A percentile compares a stretch with the other conserved stretches of the same genome.
Evolutionary conservation across 2,329 filamentous ascomycete genomes (phyloP).

Genomic region (Dendrostoma leiphaemia): DNA sequence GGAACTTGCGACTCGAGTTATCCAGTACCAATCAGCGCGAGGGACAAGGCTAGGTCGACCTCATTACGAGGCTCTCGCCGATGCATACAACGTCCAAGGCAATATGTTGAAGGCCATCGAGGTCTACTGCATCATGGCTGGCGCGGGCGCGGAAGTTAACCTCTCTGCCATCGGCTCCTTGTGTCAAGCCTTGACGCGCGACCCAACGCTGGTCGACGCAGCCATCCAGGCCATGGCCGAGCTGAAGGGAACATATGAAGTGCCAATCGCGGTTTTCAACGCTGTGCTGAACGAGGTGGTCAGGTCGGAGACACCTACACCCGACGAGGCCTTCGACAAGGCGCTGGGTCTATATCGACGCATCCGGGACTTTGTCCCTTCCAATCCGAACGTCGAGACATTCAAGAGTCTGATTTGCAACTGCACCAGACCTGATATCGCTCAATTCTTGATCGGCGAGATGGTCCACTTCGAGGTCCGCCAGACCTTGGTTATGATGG

Average conservation of each 20-base stretch:
- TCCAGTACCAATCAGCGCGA: conserved; percentile 61
- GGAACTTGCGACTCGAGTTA: conserved; percentile 66
- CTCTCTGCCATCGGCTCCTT: conserved; percentile 63
- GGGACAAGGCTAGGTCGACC: conserved; percentile 57
- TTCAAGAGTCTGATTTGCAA: conserved; percentile 16
- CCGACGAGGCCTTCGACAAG: conserved; percentile 13
- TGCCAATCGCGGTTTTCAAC: conserved; percentile 39
- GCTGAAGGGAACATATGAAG: conserved; percentile 36
- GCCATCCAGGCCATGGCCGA: conserved; percentile 57
- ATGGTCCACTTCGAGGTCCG: conserved; percentile 17
- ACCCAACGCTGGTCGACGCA: conserved; percentile 43
- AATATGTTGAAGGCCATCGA: conserved; percentile 67
- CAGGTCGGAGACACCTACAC: neutral
- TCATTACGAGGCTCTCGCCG: conserved; percentile 79
- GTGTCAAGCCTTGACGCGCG: conserved; percentile 50
- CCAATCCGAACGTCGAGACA: conserved; percentile 10
- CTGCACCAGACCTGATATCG: conserved; percentile 16
- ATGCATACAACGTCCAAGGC: conserved; percentile 60
- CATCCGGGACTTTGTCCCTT: conserved; percentile 13
- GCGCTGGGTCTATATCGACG: conserved; percentile 16
- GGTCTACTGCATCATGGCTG: conserved; percentile 71
- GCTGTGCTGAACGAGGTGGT: conserved; percentile 37
- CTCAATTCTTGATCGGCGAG: conserved; percentile 17
- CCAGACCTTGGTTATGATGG: conserved; percentile 5
- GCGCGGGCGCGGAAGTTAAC: conserved; percentile 57